phyloP scores from a whole-genome alignment of 441 rosid species.

The Melastoma candidum region DNA sequence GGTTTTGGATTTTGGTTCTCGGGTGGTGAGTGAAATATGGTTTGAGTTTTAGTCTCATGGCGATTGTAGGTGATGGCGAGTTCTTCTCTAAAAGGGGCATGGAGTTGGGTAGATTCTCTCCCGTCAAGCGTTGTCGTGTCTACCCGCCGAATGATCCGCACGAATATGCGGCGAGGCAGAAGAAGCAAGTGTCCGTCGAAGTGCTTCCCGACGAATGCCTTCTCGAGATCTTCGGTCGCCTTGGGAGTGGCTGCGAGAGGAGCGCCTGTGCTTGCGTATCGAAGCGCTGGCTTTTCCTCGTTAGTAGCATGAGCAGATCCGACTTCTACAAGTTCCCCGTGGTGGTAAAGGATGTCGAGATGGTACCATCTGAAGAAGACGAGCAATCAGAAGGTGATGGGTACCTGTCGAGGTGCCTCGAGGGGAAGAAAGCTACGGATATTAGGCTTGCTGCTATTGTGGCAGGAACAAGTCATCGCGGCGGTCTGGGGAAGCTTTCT shows the following conservation, averaged over 20 bases:
- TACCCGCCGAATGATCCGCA: not conserved
- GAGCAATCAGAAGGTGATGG: constrained; percentile 36
- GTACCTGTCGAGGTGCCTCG: constrained; percentile 64
- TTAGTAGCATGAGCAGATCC: constrained; percentile 45
- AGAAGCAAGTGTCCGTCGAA: constrained; percentile 50
- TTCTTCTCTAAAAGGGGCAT: constrained; percentile 65
- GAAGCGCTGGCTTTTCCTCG: constrained; percentile 70
- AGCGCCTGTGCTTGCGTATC: constrained; percentile 71
- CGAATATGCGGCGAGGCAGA: constrained; percentile 27
- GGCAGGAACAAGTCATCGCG: constrained; percentile 59
- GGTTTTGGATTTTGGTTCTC: not conserved
- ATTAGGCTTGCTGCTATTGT: constrained; percentile 73
- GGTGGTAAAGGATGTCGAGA: constrained; percentile 18
- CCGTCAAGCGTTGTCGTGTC: constrained; percentile 47
- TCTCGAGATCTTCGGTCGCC: constrained; percentile 73
- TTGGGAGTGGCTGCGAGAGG: constrained; percentile 63
- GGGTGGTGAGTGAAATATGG: not conserved
- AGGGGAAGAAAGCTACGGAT: constrained; percentile 85
- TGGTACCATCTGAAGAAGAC: constrained; percentile 30
- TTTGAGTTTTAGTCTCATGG: not conserved
- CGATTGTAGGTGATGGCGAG: constrained; percentile 52
- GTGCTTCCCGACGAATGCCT: constrained; percentile 88
- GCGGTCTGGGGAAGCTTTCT: constrained; percentile 83
- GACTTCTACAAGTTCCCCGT: constrained; percentile 28
- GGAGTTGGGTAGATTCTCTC: constrained; percentile 41